Conservation (phyloP, 1,139 yeast genomes). For the Yamadazyma songkhlaensis region DNA sequence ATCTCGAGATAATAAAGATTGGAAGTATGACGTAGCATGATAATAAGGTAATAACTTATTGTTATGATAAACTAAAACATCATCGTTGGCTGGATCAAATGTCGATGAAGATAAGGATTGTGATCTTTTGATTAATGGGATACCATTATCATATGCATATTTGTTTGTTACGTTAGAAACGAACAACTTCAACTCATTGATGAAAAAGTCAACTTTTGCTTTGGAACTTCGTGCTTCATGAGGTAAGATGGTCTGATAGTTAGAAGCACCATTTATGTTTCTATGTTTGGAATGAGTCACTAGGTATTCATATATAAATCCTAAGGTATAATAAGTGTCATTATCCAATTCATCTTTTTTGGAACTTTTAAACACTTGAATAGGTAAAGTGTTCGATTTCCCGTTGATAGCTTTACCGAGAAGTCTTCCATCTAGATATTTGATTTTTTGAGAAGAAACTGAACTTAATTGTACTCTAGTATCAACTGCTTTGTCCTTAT, state of each 20-base stretch:
- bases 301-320: constrained; percentile 30
- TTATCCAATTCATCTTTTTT: constrained; percentile 10
- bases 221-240: neutral
- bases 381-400: constrained; percentile 22
- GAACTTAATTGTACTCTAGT: constrained; percentile 29
- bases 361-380: constrained; percentile 22
- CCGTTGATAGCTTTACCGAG: constrained; percentile 28
- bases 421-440: constrained; percentile 22
- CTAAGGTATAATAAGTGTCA: constrained; percentile 33
- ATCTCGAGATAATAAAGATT: constrained; percentile 37
- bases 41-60: constrained; percentile 36
- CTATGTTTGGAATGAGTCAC: constrained; percentile 31
- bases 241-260: constrained; percentile 1
- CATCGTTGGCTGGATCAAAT: constrained; percentile 17
- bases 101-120: constrained; percentile 18
- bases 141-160: constrained; percentile 21
- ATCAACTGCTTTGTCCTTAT: constrained; percentile 18
- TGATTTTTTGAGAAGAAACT: constrained; percentile 12
- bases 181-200: constrained; percentile 26
- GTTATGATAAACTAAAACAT: constrained; percentile 34
- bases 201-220: constrained; percentile 16
- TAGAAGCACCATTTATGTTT: constrained; percentile 30
- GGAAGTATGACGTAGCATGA: constrained; percentile 32
- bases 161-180: constrained; percentile 23
- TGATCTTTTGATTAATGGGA: constrained; percentile 26